These are phyloP conservation scores for Suhomyces chickasaworum DNA, from an alignment of 1,139 yeast species.

Conservation along the genomic window DNA sequence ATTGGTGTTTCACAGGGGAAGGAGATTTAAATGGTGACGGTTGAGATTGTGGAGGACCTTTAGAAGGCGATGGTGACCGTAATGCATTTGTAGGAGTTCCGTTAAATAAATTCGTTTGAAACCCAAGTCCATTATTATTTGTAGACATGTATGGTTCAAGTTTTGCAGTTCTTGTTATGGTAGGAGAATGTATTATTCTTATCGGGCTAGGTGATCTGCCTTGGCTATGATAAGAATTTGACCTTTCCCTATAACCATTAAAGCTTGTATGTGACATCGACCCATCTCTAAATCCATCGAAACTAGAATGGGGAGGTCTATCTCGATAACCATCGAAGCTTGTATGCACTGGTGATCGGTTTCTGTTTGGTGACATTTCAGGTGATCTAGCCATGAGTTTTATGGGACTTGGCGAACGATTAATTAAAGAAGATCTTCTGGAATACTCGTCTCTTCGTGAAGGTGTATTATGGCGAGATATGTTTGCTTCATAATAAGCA, in stretches of 20 bases:
- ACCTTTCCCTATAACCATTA: conserved; percentile 8
- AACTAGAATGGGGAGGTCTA: not conserved
- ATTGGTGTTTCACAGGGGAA: conserved; percentile 14
- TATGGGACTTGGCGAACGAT: conserved; percentile 18
- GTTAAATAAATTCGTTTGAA: conserved; percentile 6
- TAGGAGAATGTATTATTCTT: conserved; percentile 10
- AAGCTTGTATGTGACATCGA: conserved; percentile 6
- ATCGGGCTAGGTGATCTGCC: conserved; percentile 15
- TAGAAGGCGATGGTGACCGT: conserved; percentile 17
- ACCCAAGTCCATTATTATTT: conserved; percentile 2
- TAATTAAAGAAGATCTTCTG: conserved; percentile 8
- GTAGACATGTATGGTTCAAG: conserved; percentile 7
- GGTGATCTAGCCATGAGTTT: conserved; percentile 11
- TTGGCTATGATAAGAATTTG: conserved; percentile 6
- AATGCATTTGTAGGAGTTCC: conserved; percentile 8
- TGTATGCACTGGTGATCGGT: conserved; percentile 5
- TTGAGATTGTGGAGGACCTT: conserved; percentile 8
- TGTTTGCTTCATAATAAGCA: conserved; percentile 3
- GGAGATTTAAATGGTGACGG: conserved; percentile 16
- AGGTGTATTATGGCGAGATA: conserved; percentile 2
- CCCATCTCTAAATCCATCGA: conserved; percentile 5
- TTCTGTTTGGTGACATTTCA: conserved; percentile 3
- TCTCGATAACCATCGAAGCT: conserved; percentile 1
- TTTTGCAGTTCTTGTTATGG: conserved; percentile 6
- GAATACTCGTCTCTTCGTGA: conserved; percentile 1